A percentile compares a stretch with the other conserved stretches of the same genome.
Conservation (phyloP, 2,329 filamentous ascomycete species). For the Colletotrichum higginsianum region DNA sequence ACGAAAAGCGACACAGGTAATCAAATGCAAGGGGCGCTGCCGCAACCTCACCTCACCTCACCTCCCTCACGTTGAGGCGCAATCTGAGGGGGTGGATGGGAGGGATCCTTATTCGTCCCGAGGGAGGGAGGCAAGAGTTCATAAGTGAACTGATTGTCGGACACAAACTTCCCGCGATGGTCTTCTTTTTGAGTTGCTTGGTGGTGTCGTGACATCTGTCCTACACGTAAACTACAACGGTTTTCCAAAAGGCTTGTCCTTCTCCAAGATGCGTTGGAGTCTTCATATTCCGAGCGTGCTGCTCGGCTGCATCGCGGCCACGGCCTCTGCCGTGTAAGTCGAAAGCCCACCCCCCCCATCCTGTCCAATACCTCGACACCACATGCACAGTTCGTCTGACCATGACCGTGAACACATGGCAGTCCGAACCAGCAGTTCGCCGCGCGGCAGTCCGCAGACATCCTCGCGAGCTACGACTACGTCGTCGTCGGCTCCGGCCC, state of each 20-base stretch:
- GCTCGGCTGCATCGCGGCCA: slow-evolving; percentile 33
- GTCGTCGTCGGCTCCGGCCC: slow-evolving; percentile 72
- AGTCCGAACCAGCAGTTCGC: slow-evolving; percentile 27
- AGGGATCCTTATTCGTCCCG: background rate
- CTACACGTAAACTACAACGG: background rate
- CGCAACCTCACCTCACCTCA: background rate
- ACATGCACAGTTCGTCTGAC: background rate
- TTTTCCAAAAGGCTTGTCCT: background rate
- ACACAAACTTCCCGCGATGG: background rate
- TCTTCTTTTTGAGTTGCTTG: slow-evolving; percentile 1
- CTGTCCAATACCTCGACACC: background rate
- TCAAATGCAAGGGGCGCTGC: slow-evolving; percentile 20
- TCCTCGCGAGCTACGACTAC: slow-evolving; percentile 64
- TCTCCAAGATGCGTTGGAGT: slow-evolving; percentile 32
- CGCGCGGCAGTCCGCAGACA: slow-evolving; percentile 26
- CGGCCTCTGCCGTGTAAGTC: slow-evolving; percentile 34
- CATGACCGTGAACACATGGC: background rate
- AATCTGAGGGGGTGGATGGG: background rate
- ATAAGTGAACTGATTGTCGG: background rate
- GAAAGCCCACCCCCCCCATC: no score
- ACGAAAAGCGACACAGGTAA: slow-evolving; percentile 14
- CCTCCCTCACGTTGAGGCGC: background rate
- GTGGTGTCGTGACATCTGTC: background rate
- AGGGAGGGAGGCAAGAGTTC: background rate
- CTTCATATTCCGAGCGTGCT: slow-evolving; percentile 19